A percentile compares a stretch with the other conserved stretches of the same genome.
Evolutionary conservation across 352 stramenopile genomes (phyloP).

Genomic region (Phytophthora niederhauseri): DNA sequence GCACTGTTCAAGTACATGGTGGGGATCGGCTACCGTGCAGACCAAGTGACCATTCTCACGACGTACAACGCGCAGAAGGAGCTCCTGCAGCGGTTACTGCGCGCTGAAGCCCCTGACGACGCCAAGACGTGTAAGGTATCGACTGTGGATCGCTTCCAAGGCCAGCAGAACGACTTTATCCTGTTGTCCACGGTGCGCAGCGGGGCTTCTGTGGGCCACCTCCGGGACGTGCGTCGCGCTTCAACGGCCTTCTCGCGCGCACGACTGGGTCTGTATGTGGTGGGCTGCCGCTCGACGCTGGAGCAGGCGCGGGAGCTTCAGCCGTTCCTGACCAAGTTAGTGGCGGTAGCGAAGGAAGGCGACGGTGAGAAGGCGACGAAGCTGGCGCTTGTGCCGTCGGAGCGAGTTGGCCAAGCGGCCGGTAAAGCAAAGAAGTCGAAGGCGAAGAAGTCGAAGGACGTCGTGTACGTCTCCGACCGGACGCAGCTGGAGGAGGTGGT

Average conservation of each 20-base stretch:
- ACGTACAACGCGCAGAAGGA: slow-evolving; percentile 96
- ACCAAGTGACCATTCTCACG: slow-evolving; percentile 95
- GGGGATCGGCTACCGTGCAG: slow-evolving; percentile 90
- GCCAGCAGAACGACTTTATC: slow-evolving; percentile 96
- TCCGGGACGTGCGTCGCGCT: slow-evolving; percentile 93
- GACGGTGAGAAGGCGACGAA: slow-evolving; percentile 36
- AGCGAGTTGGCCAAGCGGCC: slow-evolving; percentile 25
- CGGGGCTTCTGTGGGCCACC: slow-evolving; percentile 80
- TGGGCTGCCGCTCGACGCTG: slow-evolving; percentile 82
- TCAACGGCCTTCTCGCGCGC: slow-evolving; percentile 93
- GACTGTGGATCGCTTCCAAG: slow-evolving; percentile 96
- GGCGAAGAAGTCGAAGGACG: slow-evolving; percentile 15
- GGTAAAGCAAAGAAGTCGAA: slow-evolving; percentile 29
- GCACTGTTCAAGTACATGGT: slow-evolving; percentile 94
- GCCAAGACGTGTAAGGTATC: slow-evolving; percentile 57
- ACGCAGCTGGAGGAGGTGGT: slow-evolving; percentile 41
- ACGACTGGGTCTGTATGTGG: slow-evolving; percentile 94
- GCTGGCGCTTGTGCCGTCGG: slow-evolving; percentile 43
- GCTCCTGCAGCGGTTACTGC: slow-evolving; percentile 91
- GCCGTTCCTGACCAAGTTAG: slow-evolving; percentile 47
- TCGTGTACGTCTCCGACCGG: slow-evolving; percentile 35
- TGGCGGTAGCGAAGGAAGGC: slow-evolving; percentile 28
- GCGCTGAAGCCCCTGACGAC: slow-evolving; percentile 23
- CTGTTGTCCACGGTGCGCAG: slow-evolving; percentile 95
- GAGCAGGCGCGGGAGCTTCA: slow-evolving; percentile 74